Evolutionary conservation across 2,329 filamentous ascomycete genomes (phyloP).

Genomic region (Botryotinia calthae): DNA sequence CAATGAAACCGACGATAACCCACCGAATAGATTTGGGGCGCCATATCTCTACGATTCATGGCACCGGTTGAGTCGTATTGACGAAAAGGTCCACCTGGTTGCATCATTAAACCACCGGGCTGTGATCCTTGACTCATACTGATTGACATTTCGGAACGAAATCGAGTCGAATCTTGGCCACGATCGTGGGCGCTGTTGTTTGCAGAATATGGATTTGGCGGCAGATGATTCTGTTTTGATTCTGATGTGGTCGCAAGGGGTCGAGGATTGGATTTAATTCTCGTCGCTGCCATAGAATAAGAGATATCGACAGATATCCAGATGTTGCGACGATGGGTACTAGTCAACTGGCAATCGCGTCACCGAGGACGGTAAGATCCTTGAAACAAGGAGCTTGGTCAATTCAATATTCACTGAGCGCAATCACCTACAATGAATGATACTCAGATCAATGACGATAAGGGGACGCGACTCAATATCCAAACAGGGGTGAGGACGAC

Average conservation of each 20-base stretch:
- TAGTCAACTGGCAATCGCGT: conserved; percentile 22
- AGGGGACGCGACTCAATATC: conserved; percentile 25
- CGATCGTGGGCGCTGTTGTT: conserved; percentile 30
- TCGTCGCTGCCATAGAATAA: conserved; percentile 34
- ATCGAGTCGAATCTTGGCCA: conserved; percentile 26
- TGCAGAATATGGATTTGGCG: conserved; percentile 28
- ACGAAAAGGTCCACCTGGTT: conserved; percentile 35
- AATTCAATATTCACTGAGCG: conserved; percentile 13
- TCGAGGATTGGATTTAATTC: conserved; percentile 31
- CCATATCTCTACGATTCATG: conserved; percentile 30
- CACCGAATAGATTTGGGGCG: conserved; percentile 63
- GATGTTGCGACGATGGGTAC: background rate
- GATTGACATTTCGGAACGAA: conserved; percentile 37
- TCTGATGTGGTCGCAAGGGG: conserved; percentile 34
- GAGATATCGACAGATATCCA: conserved; percentile 10
- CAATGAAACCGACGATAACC: conserved; percentile 32
- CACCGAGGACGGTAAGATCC: background rate
- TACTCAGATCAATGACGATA: conserved; percentile 24
- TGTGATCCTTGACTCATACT: conserved; percentile 39
- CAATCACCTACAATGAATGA: background rate
- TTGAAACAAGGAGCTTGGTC: background rate
- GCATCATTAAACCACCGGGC: conserved; percentile 38
- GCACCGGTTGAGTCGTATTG: conserved; percentile 35
- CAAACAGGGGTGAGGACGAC: conserved; percentile 22
- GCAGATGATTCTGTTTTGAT: conserved; percentile 35